Base-by-base conservation (phyloP, 2,329 filamentous ascomycete species). In the Sclerotinia glacialis region DNA sequence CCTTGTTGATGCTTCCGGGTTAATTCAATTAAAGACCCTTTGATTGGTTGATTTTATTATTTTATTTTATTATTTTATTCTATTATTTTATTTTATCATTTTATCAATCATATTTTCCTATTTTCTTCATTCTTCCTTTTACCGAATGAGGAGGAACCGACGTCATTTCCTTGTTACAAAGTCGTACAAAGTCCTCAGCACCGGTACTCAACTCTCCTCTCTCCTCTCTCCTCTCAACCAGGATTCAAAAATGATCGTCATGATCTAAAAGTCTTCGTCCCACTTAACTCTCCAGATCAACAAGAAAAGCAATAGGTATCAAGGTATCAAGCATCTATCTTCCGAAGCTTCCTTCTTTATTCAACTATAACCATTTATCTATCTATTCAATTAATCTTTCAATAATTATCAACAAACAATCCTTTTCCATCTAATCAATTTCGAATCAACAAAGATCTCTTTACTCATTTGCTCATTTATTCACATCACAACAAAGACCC, bases 131-230 rank as follows among this genome's bases (percentile, higher is more conserved):
- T 52, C 14, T 53, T 31, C 14, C 26, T 6, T 6, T 34, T 34
- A 26, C 49, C 53, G 21, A 40, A 37, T 23, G 53, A 55, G 31
- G 14, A 42, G 16, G 21, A 23, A 21, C 7, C 21, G 56, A 60
- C 56, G 56, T 60, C 56, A 60, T 60, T 60, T 60, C 56, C 56
- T 60, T 60, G 56, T 60, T 60, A 26, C 12, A 9, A 8, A n/a
- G n/a, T n/a, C n/a, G n/a, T n/a, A n/a, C n/a, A n/a, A n/a, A n/a
- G n/a, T n/a, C n/a, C n/a, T n/a, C n/a, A n/a, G n/a, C n/a, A n/a
- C n/a, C n/a, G n/a, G n/a, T n/a, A n/a, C n/a, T n/a, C n/a, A n/a
- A n/a, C n/a, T 40, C 37, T 37, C 11, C 31, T 7, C 31, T 37
- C 37, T 37, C 37, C 34, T 11, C 34, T 9, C 9, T 37, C 8